These are phyloP conservation scores for Leccinellum albellum DNA, from an alignment of 768 basidiomycete species.

Conservation along the genomic window DNA sequence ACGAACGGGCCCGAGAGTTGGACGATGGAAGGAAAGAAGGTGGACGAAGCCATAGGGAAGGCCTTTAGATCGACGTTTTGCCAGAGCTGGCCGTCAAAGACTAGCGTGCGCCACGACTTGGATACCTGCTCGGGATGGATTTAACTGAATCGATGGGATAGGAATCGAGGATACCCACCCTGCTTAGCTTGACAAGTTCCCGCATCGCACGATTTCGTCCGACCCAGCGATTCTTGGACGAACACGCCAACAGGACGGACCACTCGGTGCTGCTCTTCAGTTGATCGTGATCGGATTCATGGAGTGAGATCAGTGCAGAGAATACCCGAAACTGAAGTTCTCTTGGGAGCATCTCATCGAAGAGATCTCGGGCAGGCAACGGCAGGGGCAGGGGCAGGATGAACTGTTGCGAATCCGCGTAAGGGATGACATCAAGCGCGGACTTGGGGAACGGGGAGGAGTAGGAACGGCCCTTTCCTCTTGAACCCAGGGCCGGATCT, in stretches of 20 bases:
- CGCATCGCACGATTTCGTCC: slow-evolving; percentile 70
- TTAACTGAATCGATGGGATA: slow-evolving; percentile 9
- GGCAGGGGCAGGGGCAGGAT: slow-evolving; percentile 53
- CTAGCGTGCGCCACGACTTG: slow-evolving; percentile 67
- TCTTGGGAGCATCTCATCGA: slow-evolving; percentile 66
- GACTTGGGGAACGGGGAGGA: slow-evolving; percentile 64
- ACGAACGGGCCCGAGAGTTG: slow-evolving; percentile 62
- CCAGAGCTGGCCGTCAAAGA: slow-evolving; percentile 90
- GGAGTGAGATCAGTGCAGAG: slow-evolving; percentile 47
- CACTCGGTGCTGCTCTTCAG: slow-evolving; percentile 47
- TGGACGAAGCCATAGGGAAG: slow-evolving; percentile 54
- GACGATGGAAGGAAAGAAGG: slow-evolving; percentile 51
- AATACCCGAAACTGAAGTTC: slow-evolving; percentile 68
- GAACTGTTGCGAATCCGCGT: slow-evolving; percentile 40
- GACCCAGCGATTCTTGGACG: slow-evolving; percentile 65
- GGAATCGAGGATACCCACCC: slow-evolving; percentile 49
- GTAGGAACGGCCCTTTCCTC: slow-evolving; percentile 55
- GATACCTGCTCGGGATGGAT: slow-evolving; percentile 54
- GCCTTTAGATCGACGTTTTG: slow-evolving; percentile 54
- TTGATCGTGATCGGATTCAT: slow-evolving; percentile 56
- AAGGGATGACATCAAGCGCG: slow-evolving; percentile 56
- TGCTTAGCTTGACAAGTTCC: slow-evolving; percentile 74
- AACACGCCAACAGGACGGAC: slow-evolving; percentile 58
- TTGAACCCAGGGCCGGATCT: slow-evolving; percentile 28
- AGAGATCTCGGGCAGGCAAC: slow-evolving; percentile 46